phyloP scores from a whole-genome alignment of 1,139 yeast species.

The Saccharomyces hybrid region DNA sequence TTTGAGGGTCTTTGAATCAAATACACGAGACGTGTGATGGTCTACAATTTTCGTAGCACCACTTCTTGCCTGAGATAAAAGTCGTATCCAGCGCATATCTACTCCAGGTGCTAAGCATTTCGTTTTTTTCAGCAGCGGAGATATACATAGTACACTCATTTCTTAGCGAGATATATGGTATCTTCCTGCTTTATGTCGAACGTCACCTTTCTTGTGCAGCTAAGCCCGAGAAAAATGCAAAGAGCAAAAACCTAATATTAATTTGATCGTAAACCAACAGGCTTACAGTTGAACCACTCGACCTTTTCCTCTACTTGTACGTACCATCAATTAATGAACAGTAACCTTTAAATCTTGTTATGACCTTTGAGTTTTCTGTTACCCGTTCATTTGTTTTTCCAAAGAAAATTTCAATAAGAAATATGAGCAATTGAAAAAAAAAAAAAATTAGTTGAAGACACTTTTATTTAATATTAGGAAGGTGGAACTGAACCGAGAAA shows the following conservation, averaged over 20 bases:
- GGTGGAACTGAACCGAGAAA: not conserved
- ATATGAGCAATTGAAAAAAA: not conserved
- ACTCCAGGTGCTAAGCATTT: not conserved
- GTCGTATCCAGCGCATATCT: not conserved
- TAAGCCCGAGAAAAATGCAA: not conserved
- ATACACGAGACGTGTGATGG: not conserved
- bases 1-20: not conserved
- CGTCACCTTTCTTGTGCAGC: not conserved
- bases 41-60: not conserved
- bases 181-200: not conserved
- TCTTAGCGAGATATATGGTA: not conserved
- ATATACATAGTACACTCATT: not conserved
- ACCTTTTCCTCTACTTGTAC: too few species aligned
- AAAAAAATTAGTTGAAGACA: not conserved
- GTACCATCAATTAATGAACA: not conserved
- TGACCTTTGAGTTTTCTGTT: not conserved
- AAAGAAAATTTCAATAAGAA: not conserved
- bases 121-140: not conserved
- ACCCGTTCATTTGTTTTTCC: not conserved
- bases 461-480: not conserved
- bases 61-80: not conserved
- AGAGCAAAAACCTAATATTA: not conserved
- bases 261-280: not conserved
- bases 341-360: not conserved
- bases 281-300: not conserved